Evolutionary conservation across 441 rosid genomes (phyloP), one percentile per base, ranked within the genome.

Genomic region (Mallotus japonicus): DNA sequence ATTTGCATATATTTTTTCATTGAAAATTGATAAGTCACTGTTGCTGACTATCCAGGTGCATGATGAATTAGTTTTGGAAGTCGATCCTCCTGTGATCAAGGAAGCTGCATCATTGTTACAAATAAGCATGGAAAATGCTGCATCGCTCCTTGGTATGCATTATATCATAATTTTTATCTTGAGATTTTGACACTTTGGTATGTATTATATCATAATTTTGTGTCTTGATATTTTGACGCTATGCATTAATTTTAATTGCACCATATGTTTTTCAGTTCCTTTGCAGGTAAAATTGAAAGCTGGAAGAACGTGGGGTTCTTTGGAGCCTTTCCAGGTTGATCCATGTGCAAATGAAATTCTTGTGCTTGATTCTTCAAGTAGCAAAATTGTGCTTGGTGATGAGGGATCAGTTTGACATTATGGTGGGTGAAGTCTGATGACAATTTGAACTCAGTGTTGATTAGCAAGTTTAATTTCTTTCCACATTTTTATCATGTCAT

Each of bases 301-400:
- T 79, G 99, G 99, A 82, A 93, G 83, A 82, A 90, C 97, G 9
- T 95, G 98, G 99, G 99, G 99, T 70, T 86, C 95, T 56, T 79
- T 92, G 89, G 84, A 89, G 87, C 83, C 94, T 72, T 83, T 83
- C 61, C 83, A 78, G 59, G 84, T 83, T 54, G 86, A 80, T 77
- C 71, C 86, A 77, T 74, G 60, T 68, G 56, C 64, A 14, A 78
- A 75, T 81, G 76, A 77, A 70, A 72, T 40, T 75, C 66, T 59
- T 49, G 57, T 71, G 68, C 66, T 73, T 3, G 78, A 77, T 70
- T 69, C 80, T 16, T 78, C 19, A 64, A 40, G 69, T 68, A 44
- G 20, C 47, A 13, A 42, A 49, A 65, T 9, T 72, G 47, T 71
- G 67, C 24, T 65, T 53, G 68, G 53, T 16, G 13, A 16, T 17